Conservation (phyloP, 2,329 filamentous ascomycete genomes). For the Monilinia polystroma region DNA sequence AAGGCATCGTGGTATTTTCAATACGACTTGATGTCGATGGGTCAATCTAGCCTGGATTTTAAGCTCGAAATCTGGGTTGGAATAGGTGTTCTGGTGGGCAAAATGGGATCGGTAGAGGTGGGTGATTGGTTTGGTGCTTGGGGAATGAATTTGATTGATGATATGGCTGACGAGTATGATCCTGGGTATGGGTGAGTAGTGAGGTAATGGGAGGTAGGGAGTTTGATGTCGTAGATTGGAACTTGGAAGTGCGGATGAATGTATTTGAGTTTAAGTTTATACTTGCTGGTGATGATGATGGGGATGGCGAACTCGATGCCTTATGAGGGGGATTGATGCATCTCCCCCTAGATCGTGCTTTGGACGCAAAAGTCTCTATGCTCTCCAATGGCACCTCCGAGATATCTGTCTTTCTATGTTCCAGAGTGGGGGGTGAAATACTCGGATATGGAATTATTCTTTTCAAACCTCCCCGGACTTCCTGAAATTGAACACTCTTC, state of each 20-base stretch:
- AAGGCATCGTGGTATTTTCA: constrained; percentile 25
- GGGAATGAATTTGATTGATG: not conserved
- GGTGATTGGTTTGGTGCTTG: not conserved
- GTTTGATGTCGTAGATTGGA: not conserved
- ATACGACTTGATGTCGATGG: constrained; percentile 2
- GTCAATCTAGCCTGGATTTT: not conserved
- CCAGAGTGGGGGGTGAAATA: not conserved
- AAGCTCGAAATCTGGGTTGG: not conserved
- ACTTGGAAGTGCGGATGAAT: too few relatives aligned
- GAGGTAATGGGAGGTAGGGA: not conserved
- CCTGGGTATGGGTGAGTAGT: not conserved
- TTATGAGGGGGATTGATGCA: not conserved
- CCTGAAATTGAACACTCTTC: not conserved
- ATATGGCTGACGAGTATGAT: not conserved
- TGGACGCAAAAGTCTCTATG: too few relatives aligned
- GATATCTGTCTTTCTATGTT: not conserved
- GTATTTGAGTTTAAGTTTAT: not conserved
- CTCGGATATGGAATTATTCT: not conserved
- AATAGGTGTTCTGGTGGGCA: not conserved
- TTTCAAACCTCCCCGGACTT: not conserved
- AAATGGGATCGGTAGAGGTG: too few relatives aligned
- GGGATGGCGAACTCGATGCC: not conserved
- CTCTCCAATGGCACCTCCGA: not conserved
- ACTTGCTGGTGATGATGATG: not conserved
- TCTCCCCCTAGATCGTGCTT: too few relatives aligned